Evolutionary conservation across 345 rosid species (phyloP).

Genomic region (Aegle marmelos): DNA sequence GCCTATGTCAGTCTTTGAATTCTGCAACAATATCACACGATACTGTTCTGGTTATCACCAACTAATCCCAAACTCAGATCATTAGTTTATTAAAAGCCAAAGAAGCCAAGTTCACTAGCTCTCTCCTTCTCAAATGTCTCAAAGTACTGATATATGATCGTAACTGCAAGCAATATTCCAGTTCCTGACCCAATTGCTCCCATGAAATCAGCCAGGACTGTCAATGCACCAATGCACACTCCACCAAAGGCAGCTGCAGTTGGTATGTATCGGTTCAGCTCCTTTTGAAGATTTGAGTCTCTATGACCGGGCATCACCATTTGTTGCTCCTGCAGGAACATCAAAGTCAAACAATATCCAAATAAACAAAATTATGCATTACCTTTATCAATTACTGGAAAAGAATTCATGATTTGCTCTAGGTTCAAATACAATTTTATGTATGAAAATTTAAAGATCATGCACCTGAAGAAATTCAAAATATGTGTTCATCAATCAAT

Average conservation of each 20-base stretch:
- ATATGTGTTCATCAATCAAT: neutral
- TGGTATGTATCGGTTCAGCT: conserved; percentile 71
- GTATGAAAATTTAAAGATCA: too few species aligned
- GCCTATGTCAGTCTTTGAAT: conserved; percentile 3
- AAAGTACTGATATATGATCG: conserved; percentile 66
- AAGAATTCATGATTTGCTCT: neutral
- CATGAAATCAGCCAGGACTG: conserved; percentile 74
- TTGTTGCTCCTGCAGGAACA: conserved; percentile 60
- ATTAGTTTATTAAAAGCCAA: conserved; percentile 45
- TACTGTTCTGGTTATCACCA: neutral
- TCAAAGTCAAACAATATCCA: conserved; percentile 3
- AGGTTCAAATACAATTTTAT: neutral
- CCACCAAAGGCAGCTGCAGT: conserved; percentile 82
- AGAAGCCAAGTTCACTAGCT: conserved; percentile 79
- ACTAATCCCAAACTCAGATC: neutral
- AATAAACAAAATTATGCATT: neutral
- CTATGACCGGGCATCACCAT: conserved; percentile 86
- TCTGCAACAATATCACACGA: neutral
- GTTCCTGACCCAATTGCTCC: conserved; percentile 83
- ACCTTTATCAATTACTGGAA: neutral
- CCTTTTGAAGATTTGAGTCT: conserved; percentile 69
- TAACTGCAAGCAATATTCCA: conserved; percentile 70
- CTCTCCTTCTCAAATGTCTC: conserved; percentile 76
- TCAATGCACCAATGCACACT: conserved; percentile 74
- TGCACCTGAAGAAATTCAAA: neutral